These are phyloP conservation scores for Rutstroemia sp. DNA, from an alignment of 2,329 filamentous ascomycete species.

Conservation along the genomic window DNA sequence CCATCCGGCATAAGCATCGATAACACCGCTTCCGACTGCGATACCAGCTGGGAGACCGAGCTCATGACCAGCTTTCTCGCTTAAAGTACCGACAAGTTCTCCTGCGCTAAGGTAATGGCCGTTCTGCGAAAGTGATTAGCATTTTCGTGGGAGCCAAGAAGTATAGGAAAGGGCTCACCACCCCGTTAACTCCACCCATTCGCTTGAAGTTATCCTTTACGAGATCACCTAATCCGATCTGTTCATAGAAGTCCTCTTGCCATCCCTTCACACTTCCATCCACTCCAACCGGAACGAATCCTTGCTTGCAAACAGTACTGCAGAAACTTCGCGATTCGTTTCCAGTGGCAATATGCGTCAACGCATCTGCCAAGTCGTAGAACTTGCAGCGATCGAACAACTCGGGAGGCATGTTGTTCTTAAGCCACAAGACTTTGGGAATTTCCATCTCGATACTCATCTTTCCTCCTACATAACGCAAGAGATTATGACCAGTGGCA, in stretches of 20 bases:
- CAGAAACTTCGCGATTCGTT: conserved; percentile 90
- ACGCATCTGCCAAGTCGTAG: conserved; percentile 86
- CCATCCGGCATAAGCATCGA: conserved; percentile 98
- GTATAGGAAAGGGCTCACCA: conserved; percentile 62
- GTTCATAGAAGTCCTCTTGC: conserved; percentile 88
- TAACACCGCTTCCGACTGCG: conserved; percentile 90
- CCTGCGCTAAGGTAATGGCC: conserved; percentile 87
- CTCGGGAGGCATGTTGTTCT: conserved; percentile 93
- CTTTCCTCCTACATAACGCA: conserved; percentile 92
- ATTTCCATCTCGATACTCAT: conserved; percentile 99
- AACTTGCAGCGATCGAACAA: conserved; percentile 92
- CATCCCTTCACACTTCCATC: conserved; percentile 97
- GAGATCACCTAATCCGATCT: conserved; percentile 81
- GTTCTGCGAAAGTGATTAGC: conserved; percentile 51
- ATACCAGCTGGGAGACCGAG: conserved; percentile 82
- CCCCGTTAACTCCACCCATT: conserved; percentile 88
- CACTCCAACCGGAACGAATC: conserved; percentile 91
- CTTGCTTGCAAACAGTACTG: conserved; percentile 95
- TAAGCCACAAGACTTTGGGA: conserved; percentile 95
- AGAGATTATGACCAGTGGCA: conserved; percentile 79
- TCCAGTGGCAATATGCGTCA: conserved; percentile 91
- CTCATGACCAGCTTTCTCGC: conserved; percentile 72
- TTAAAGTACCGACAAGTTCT: conserved; percentile 79
- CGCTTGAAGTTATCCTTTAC: conserved; percentile 82
- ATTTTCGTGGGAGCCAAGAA: conserved; percentile 11